phyloP scores from a whole-genome alignment of 2,329 filamentous ascomycete species.

The Falciphora oryzae region DNA sequence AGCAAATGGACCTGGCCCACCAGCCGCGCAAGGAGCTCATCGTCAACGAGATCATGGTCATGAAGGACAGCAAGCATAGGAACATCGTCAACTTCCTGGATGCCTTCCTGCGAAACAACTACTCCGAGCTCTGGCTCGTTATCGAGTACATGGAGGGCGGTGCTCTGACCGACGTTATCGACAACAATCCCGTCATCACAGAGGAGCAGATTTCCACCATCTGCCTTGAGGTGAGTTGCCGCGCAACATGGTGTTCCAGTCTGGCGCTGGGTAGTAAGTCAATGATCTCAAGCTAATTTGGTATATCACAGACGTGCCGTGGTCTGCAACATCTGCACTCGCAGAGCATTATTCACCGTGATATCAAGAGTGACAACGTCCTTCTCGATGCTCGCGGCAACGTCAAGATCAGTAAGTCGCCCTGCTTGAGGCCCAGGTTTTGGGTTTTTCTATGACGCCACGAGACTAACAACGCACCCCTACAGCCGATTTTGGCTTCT shows the following conservation, averaged over 20 bases:
- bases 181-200: slow-evolving; percentile 89
- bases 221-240: slow-evolving; percentile 73
- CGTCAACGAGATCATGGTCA: slow-evolving; percentile 99
- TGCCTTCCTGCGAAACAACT: slow-evolving; percentile 91
- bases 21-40: slow-evolving; percentile 97
- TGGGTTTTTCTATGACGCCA: not conserved
- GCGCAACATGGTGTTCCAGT: not conserved
- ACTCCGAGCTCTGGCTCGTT: slow-evolving; percentile 95
- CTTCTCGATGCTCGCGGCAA: slow-evolving; percentile 89
- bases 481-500: slow-evolving; percentile 95
- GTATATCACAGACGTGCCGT: slow-evolving; percentile 70
- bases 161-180: slow-evolving; percentile 95
- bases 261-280: not conserved
- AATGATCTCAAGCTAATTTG: slow-evolving; percentile 1
- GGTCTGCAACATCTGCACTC: slow-evolving; percentile 90
- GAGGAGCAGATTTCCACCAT: slow-evolving; percentile 98
- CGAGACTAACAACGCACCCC: not conserved
- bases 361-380: slow-evolving; percentile 99
- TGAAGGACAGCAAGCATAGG: slow-evolving; percentile 97
- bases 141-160: slow-evolving; percentile 99
- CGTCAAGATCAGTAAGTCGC: slow-evolving; percentile 86
- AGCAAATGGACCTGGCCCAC: slow-evolving; percentile 98
- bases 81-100: slow-evolving; percentile 99
- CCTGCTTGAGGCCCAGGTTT: not conserved
- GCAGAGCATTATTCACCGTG: slow-evolving; percentile 96